Evolutionary conservation across 2,329 filamentous ascomycete genomes (phyloP).

Genomic region (Colletotrichum brevisporum): DNA sequence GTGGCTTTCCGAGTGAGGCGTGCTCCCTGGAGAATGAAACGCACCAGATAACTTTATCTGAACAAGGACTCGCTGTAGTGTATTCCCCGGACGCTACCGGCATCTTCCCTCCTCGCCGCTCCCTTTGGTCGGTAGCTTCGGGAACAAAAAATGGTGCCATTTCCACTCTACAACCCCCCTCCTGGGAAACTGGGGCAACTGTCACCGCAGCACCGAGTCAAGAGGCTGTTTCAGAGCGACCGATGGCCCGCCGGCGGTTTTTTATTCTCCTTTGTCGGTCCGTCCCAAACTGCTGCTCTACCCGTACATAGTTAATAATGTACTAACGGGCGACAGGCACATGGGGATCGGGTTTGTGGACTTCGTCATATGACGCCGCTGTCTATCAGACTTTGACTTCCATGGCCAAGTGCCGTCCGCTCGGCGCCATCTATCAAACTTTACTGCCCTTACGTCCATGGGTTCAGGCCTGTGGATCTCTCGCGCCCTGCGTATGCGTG

Average conservation of each 20-base stretch:
- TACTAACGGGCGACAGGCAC: background rate
- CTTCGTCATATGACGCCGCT: slow-evolving; percentile 12
- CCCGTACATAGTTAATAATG: background rate
- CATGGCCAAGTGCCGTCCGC: background rate
- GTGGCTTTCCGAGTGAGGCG: slow-evolving; percentile 21
- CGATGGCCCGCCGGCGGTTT: slow-evolving; percentile 1
- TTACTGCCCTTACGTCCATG: slow-evolving; percentile 1
- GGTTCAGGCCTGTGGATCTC: slow-evolving; percentile 16
- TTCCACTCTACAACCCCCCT: slow-evolving; percentile 13
- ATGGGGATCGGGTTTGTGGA: background rate
- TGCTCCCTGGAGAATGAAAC: slow-evolving; percentile 29
- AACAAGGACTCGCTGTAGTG: slow-evolving; percentile 34
- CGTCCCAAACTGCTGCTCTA: slow-evolving; percentile 8
- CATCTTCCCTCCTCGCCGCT: slow-evolving; percentile 20
- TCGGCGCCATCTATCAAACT: background rate
- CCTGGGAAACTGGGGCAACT: background rate
- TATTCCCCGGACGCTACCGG: slow-evolving; percentile 31
- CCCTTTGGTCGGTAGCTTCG: slow-evolving; percentile 28
- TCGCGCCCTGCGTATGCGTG: slow-evolving; percentile 7
- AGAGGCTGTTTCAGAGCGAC: slow-evolving; percentile 33
- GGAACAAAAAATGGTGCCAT: slow-evolving; percentile 32
- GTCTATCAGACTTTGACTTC: slow-evolving; percentile 6
- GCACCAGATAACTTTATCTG: slow-evolving; percentile 37
- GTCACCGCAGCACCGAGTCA: slow-evolving; percentile 24
- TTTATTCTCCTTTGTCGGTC: slow-evolving; percentile 8